Base-by-base conservation (phyloP, 2,329 filamentous ascomycete genomes). In the Scedosporium boydii region DNA sequence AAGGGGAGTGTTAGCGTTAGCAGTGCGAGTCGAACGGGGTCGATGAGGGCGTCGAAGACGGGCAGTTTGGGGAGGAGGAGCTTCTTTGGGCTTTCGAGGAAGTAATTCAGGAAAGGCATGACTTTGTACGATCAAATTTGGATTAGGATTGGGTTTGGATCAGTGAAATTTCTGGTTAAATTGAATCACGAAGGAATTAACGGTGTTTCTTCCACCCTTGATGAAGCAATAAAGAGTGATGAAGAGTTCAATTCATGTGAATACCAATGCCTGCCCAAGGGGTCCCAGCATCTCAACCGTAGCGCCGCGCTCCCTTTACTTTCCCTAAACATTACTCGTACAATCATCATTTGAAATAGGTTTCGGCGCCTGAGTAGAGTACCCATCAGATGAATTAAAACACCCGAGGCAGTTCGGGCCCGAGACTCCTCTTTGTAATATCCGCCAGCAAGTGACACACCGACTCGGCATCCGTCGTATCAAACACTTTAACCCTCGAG, bases 401-500 rank as follows among this genome's bases (percentile, higher is more conserved):
- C 12, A 62, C 53, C 14, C 10, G 41, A 9, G 60, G n/a, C 27
- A 58, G 21, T 12, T 62, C 60, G 18, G 53, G n/a, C 12, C 60
- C 60, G 12, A 58, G 14, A 16, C 53, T 58, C 34, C 51, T 44
- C 34, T 16, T 26, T 6, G 60, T 62, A 12, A 62, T 26, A 34
- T 62, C 38, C 18, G n/a, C 60, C 0, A 62, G 46, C 16, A 61
- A 23, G 29, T n/a, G 21, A 10, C 59, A 46, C 3, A 58, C 60
- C 5, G 60, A 34, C 60, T 55, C 27, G 23, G 55, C 53, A 18
- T 57, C 60, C 53, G 29, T 41, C 18, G 60, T 58, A 6, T 21
- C 38, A 48, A 78, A 76, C 14, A 84, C 69, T 69, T 85, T 85
- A 21, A 85, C 59, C 29, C 81, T 74, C 10, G 73, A 78, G 64